phyloP scores from a whole-genome alignment of 148 eudicot genomes.

The Rhododendron mucronatum region DNA sequence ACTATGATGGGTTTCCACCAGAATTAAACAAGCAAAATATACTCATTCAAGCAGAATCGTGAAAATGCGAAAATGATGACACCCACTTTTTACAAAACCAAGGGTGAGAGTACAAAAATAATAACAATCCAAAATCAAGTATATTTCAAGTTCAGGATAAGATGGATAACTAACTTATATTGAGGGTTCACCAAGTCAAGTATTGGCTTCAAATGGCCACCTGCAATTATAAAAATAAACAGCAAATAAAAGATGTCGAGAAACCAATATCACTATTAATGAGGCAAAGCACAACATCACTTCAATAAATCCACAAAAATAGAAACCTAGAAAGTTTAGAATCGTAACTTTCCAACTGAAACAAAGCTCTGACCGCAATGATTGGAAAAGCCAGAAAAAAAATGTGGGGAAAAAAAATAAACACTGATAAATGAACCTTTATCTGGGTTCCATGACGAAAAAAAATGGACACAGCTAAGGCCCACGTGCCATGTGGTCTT shows the following conservation, averaged over 20 bases:
- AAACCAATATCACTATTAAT: not conserved
- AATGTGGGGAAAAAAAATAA: not conserved
- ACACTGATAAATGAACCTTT: not conserved
- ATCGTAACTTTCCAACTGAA: not conserved
- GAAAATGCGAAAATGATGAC: not conserved
- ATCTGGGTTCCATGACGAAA: not conserved
- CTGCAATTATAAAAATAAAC: slow-evolving; percentile 43
- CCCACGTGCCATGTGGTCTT: not conserved
- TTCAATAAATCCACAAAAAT: not conserved
- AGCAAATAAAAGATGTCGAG: slow-evolving; percentile 1
- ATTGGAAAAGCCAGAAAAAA: not conserved
- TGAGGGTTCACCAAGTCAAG: slow-evolving; percentile 86
- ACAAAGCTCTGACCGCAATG: not conserved
- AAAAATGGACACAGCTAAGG: not conserved
- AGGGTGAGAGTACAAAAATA: not conserved
- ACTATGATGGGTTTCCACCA: not conserved
- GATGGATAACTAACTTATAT: slow-evolving; percentile 51
- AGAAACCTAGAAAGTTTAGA: not conserved
- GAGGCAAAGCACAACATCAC: not conserved
- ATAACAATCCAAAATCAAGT: not conserved
- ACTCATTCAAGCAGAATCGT: not conserved
- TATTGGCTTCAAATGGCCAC: slow-evolving; percentile 55
- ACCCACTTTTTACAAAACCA: not conserved
- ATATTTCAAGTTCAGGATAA: not conserved
- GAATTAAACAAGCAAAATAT: not conserved